Evolutionary conservation across 768 basidiomycete species (phyloP).

Genomic region (Crassisporium funariophilum): DNA sequence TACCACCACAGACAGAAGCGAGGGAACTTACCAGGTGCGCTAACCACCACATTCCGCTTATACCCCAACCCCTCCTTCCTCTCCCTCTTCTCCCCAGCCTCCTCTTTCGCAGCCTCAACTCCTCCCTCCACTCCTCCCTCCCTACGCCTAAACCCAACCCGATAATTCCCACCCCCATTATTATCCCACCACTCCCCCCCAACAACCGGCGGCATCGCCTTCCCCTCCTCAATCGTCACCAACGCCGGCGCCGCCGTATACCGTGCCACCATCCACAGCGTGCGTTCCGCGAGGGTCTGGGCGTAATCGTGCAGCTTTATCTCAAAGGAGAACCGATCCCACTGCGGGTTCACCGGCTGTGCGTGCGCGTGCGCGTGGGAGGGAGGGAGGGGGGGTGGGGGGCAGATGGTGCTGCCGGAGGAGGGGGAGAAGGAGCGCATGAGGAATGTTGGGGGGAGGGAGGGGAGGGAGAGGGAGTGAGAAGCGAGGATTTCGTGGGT

Average conservation of each 20-base stretch:
- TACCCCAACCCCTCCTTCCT: constrained; percentile 10
- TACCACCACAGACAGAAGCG: constrained; percentile 4
- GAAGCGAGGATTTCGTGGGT: constrained; percentile 78
- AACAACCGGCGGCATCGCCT: constrained; percentile 7
- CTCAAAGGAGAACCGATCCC: constrained; percentile 64
- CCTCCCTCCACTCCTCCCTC: constrained; percentile 12
- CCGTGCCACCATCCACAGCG: constrained; percentile 64
- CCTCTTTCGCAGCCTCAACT: constrained; percentile 6
- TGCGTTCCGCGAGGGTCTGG: constrained; percentile 47
- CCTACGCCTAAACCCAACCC: constrained; percentile 55
- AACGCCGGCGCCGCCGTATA: constrained; percentile 31
- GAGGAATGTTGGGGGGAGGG: constrained; percentile 38
- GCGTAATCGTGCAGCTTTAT: constrained; percentile 76
- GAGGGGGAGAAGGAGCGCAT: constrained; percentile 21
- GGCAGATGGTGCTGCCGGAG: not conserved
- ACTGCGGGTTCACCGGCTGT: constrained; percentile 29
- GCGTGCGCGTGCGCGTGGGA: constrained; percentile 9
- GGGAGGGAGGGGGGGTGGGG: constrained; percentile 9
- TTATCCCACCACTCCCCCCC: constrained; percentile 95
- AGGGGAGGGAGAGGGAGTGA: constrained; percentile 44
- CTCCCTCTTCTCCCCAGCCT: constrained; percentile 10
- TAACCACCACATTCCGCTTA: constrained; percentile 24
- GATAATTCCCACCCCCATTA: constrained; percentile 77
- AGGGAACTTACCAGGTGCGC: constrained; percentile 35
- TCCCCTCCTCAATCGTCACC: constrained; percentile 5